Conservation (phyloP, 75 land plant species). For the Sequoiadendron giganteum region DNA sequence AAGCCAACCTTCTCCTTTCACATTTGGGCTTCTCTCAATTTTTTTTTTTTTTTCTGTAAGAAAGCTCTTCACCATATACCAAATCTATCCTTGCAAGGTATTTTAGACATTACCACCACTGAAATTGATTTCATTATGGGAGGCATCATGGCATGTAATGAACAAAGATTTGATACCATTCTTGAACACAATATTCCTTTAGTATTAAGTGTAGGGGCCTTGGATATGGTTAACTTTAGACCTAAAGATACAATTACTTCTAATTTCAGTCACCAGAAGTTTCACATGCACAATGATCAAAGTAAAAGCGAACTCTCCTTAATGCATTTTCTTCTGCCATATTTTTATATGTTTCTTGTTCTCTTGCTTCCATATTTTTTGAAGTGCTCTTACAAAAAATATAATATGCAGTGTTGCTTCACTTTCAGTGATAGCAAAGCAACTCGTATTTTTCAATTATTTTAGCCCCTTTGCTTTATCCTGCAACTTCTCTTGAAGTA, state of each 20-base stretch:
- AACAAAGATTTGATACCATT: conserved; percentile 74
- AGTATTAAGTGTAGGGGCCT: conserved; percentile 87
- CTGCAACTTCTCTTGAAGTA: background rate
- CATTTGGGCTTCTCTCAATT: no score
- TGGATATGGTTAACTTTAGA: conserved; percentile 99
- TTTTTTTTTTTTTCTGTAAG: no score
- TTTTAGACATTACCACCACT: conserved; percentile 93
- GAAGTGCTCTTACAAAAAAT: background rate
- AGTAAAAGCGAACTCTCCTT: conserved; percentile 28
- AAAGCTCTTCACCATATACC: no score
- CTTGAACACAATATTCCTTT: conserved; percentile 70
- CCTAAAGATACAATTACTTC: conserved; percentile 73
- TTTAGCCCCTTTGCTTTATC: background rate
- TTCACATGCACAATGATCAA: conserved; percentile 79
- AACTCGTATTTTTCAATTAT: background rate
- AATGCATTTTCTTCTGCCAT: background rate
- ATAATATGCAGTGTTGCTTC: background rate
- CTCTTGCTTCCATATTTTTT: background rate
- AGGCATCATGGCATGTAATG: conserved; percentile 92
- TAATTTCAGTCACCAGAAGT: conserved; percentile 54
- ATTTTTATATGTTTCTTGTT: background rate
- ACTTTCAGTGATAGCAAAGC: background rate
- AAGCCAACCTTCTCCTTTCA: no score
- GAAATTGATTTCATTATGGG: conserved; percentile 95
- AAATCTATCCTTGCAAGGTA: conserved; percentile 82